Base-by-base conservation (phyloP, 2,329 filamentous ascomycete genomes). In the Exophiala xenobiotica region DNA sequence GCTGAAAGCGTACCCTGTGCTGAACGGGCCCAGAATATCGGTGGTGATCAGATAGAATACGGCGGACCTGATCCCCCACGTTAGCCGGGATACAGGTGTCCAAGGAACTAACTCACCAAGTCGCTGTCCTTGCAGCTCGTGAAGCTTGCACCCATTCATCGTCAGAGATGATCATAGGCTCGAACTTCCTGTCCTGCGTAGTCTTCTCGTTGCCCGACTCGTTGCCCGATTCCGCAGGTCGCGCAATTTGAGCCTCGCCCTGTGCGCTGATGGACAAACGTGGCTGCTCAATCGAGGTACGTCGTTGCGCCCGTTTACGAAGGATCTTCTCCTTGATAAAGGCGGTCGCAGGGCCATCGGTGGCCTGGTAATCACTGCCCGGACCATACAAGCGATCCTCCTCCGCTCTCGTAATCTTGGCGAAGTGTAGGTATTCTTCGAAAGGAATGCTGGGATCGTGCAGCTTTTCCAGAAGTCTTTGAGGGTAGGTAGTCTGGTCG, bases 121-220 rank as follows among this genome's bases (percentile, higher is more conserved):
- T 69, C 1, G 75, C 75, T 0, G 75, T 78, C 6, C 75, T 66
- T 38, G 74, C 58, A 6, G 73, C 71, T 19, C 75, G 70, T 14
- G 70, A 73, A 3, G 76, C 75, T 40, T 72, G 72, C 14, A 65
- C 65, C 75, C 76, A 77, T 52, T 78, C 76, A 3, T 71, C 67
- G n/a, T 72, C 68, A 4, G 62, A 64, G 24, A 74, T 62, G 46
- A 23, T 24, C 57, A 60, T 60, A 48, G 18, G 57, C 42, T 60
- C 59, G 54, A 38, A 63, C 51, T 49, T 63, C 47, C 54, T 22
- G 46, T 53, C 48, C 5, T 40, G 4, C 4, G 4, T 24, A 3
- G 38, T 37, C 41, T 56, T 56, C 46, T 56, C 54, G 20, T 47
- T 50, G 37, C 35, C 55, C 38, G 44, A 61, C 53, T 43, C 49